Conservation (phyloP, 306 rosid genomes). For the Benincasa hispida region DNA sequence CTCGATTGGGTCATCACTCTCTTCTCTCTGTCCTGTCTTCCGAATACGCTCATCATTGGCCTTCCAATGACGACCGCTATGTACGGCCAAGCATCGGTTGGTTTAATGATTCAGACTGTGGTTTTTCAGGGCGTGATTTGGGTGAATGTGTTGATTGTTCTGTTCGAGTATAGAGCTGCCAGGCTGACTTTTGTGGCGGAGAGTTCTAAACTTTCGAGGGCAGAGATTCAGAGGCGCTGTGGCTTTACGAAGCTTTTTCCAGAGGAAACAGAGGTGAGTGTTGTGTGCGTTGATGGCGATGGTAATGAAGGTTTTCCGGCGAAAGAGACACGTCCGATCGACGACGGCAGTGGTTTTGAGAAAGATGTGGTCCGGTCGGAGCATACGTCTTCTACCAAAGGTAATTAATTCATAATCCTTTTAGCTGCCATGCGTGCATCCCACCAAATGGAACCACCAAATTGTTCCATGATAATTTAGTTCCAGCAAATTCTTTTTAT, state of each 20-base stretch:
- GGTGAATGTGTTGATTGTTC: background rate
- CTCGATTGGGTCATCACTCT: constrained; percentile 8
- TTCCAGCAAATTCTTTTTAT: too few species aligned
- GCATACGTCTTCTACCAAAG: background rate
- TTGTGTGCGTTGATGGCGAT: background rate
- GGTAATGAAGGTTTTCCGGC: background rate
- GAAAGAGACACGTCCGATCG: background rate
- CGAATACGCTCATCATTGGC: constrained; percentile 9
- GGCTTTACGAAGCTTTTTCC: background rate
- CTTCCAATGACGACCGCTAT: background rate
- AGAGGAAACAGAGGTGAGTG: background rate
- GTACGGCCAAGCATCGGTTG: background rate
- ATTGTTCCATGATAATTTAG: too few species aligned
- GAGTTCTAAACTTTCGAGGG: too few species aligned
- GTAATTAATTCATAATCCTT: background rate
- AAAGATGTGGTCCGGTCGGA: background rate
- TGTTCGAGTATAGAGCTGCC: constrained; percentile 1
- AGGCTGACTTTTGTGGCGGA: background rate
- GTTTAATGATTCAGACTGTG: constrained; percentile 1
- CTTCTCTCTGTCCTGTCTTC: background rate
- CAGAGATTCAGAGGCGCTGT: background rate
- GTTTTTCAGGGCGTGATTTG: constrained; percentile 6
- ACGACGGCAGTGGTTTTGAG: background rate
- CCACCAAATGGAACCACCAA: too few species aligned
- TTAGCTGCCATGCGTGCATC: too few species aligned